Evolutionary conservation across 2,329 filamentous ascomycete species (phyloP).

Genomic region (Hymenoscyphus repandus): DNA sequence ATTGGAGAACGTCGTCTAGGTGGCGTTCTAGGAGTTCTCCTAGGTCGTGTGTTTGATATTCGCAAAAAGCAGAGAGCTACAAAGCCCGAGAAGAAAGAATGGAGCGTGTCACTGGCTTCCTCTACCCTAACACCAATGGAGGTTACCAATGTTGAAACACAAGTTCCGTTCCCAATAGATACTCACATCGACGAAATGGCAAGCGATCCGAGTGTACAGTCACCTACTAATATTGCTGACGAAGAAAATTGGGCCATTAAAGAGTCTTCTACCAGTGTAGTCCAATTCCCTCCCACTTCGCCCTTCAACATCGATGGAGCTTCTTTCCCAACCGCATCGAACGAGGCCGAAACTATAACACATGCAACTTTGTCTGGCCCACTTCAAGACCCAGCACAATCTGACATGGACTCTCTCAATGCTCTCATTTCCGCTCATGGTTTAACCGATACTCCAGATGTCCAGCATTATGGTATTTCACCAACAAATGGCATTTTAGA

Average conservation of each 20-base stretch:
- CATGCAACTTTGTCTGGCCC: slow-evolving; percentile 2
- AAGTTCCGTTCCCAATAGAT: slow-evolving; percentile 7
- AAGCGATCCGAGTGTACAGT: slow-evolving; percentile 14
- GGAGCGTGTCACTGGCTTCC: slow-evolving; percentile 9
- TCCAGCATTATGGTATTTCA: slow-evolving; percentile 1
- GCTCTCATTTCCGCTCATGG: slow-evolving; percentile 25
- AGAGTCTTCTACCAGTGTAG: slow-evolving; percentile 9
- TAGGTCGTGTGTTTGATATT: slow-evolving; percentile 62
- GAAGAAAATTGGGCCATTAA: slow-evolving; percentile 17
- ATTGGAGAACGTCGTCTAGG: slow-evolving; percentile 61
- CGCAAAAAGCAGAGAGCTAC: slow-evolving; percentile 30
- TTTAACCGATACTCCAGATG: slow-evolving; percentile 7
- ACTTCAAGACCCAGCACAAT: slow-evolving; percentile 15
- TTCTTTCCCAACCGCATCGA: slow-evolving; percentile 7
- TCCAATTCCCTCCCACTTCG: slow-evolving; percentile 8
- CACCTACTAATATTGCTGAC: slow-evolving; percentile 5
- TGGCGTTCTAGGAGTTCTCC: slow-evolving; percentile 62
- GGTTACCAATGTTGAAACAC: slow-evolving; percentile 8
- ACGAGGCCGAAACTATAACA: slow-evolving; percentile 14
- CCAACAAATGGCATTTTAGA: slow-evolving; percentile 14
- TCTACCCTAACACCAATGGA: slow-evolving; percentile 13
- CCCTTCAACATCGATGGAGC: slow-evolving; percentile 15
- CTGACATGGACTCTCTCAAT: slow-evolving; percentile 25
- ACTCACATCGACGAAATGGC: slow-evolving; percentile 11
- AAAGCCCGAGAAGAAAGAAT: slow-evolving; percentile 23